phyloP scores from a whole-genome alignment of 148 eudicot species.

The Oxyria digyna region DNA sequence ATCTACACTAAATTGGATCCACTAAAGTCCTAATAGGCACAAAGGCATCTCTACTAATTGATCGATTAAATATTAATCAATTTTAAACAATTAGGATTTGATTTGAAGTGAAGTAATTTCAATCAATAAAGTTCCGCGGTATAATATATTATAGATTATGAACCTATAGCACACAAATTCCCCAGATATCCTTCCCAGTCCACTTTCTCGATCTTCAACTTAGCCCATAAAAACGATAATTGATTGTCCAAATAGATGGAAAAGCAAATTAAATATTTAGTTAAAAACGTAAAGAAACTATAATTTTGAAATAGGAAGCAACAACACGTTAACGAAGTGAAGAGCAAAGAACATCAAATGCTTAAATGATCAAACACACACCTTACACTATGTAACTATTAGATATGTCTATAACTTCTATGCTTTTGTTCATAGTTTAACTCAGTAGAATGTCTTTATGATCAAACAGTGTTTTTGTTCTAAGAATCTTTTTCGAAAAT shows the following conservation, averaged over 20 bases:
- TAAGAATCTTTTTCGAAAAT: no score
- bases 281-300: neutral
- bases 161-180: neutral
- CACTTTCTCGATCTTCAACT: constrained; percentile 3
- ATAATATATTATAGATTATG: neutral
- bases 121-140: neutral
- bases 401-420: no score
- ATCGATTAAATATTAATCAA: neutral
- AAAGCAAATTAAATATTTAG: neutral
- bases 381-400: no score
- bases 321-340: constrained; percentile 1
- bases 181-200: neutral
- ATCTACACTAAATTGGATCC: no score
- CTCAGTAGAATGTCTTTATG: no score
- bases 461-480: no score
- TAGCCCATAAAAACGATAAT: neutral
- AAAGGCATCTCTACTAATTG: no score
- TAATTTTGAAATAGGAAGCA: neutral
- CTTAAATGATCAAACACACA: no score
- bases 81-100: neutral
- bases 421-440: no score
- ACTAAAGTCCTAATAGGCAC: no score
- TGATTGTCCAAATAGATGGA: neutral
- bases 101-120: neutral
- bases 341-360: neutral